Base-by-base conservation (phyloP, 306 rosid genomes). In the Prunus campanulata region DNA sequence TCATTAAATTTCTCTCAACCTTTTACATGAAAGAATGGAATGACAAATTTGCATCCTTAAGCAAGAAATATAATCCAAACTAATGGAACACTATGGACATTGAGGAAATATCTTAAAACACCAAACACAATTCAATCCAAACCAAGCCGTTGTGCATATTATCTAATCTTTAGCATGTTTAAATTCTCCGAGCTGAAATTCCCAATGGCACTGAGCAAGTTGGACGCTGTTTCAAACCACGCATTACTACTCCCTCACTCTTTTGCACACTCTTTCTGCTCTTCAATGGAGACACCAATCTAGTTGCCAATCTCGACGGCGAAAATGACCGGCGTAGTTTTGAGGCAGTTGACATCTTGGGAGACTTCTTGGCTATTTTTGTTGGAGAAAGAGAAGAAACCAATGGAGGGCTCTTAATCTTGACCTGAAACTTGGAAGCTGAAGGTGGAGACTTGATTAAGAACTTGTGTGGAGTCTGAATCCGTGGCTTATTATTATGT, bases 371-470 rank as follows among this genome's bases (percentile, higher is more conserved):
- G 49, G 68, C 79, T 39, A 39, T 39, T 70, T 87, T 85, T 0
- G 74, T 65, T 18, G 95, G 93, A 62, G 97, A 91, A 51, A 87
- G 64, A 47, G 83, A 78, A 62, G 93, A 77, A 74, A 86, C 62
- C 81, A 72, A 24, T 4, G 91, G 88, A 11, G 96, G 90, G 84
- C 86, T 85, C 81, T 71, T 90, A 39, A 81, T 78, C 84, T 84
- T 84, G 44, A 86, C 84, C 74, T 91, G 90, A 75, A 84, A 83
- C 86, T 89, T 90, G 0, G 97, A 90, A 29, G 77, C 77, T 20
- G 93, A 85, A 68, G 86, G 76, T 13, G 96, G 97, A 8, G 96
- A 89, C 85, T 92, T 95, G 76, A 92, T 86, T 82, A 89, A 68
- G 86, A 95, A 95, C 86, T 92, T 92, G 76, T 95, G 97, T 67